These are phyloP conservation scores for Macrotyloma uniflorum DNA, from an alignment of 306 rosid genomes.

Conservation along the genomic window DNA sequence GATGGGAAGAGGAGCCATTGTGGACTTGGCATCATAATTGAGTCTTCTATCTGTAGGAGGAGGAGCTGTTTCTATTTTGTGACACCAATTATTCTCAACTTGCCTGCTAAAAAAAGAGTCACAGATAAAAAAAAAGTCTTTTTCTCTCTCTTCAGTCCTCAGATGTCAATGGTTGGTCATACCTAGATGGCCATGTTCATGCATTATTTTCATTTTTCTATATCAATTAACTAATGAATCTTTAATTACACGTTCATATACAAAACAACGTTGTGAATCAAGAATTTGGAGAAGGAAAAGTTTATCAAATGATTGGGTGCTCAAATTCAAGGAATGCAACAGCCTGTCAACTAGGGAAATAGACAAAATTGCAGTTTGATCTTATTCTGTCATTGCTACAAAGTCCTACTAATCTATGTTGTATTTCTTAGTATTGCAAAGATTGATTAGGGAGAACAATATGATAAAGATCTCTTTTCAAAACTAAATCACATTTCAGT, in stretches of 20 bases:
- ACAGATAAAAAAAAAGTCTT: neutral
- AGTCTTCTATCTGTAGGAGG: slow-evolving; percentile 1
- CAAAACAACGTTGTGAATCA: neutral
- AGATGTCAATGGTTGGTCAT: slow-evolving; percentile 4
- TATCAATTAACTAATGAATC: neutral
- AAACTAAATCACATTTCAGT: neutral
- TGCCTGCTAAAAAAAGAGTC: neutral
- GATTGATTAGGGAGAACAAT: neutral
- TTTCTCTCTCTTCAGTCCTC: slow-evolving; percentile 6
- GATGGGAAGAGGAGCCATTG: neutral
- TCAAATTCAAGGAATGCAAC: slow-evolving; percentile 1
- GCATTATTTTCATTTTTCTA: slow-evolving; percentile 2
- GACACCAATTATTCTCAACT: neutral
- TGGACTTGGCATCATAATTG: neutral
- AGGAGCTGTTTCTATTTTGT: neutral
- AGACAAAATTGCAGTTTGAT: neutral
- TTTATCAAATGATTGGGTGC: neutral
- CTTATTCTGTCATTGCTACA: neutral
- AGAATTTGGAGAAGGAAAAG: neutral
- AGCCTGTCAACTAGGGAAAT: neutral
- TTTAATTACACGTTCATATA: neutral
- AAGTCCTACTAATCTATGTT: neutral
- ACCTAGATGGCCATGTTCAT: slow-evolving; percentile 1
- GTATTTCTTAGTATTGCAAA: neutral
- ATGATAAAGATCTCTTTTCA: neutral